Conservation (phyloP, 2,329 filamentous ascomycete genomes). For the Conoideocrella luteorostrata region DNA sequence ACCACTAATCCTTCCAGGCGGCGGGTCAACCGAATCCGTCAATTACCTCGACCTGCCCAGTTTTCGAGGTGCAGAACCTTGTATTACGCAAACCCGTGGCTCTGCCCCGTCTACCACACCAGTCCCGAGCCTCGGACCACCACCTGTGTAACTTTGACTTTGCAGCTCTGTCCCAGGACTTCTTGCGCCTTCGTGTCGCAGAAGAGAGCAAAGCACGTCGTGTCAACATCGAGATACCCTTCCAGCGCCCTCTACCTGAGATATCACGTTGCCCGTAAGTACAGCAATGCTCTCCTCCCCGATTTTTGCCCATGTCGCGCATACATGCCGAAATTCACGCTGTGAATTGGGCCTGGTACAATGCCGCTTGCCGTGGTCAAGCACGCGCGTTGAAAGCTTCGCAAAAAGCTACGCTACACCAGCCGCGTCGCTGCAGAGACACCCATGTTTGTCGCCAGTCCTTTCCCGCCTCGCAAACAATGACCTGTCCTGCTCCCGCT, state of each 20-base stretch:
- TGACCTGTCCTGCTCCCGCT: conserved; percentile 5
- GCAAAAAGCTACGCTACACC: conserved; percentile 14
- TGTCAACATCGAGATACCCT: conserved; percentile 18
- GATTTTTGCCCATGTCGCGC: conserved; percentile 6
- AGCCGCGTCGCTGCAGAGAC: conserved; percentile 15
- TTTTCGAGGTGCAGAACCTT: conserved; percentile 13
- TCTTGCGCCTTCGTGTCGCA: conserved; percentile 13
- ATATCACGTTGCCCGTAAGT: conserved; percentile 30
- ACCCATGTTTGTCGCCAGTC: conserved; percentile 13
- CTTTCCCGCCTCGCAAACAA: conserved; percentile 10
- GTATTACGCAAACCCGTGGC: conserved; percentile 18
- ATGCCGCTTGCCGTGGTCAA: conserved; percentile 8
- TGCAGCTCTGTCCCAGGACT: conserved; percentile 12
- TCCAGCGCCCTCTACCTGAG: conserved; percentile 17
- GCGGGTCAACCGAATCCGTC: conserved; percentile 8
- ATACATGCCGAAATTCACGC: conserved; percentile 4
- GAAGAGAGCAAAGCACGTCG: conserved; percentile 13
- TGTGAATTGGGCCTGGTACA: conserved; percentile 4
- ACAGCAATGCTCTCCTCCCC: conserved; percentile 16
- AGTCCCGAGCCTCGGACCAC: conserved; percentile 15
- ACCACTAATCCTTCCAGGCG: conserved; percentile 2
- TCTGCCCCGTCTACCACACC: conserved; percentile 12
- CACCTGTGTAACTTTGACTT: conserved; percentile 16
- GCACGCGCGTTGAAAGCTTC: conserved; percentile 13
- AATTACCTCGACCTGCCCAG: conserved; percentile 10